Evolutionary conservation across 805 yeast genomes (phyloP), one percentile per base, ranked within the genome.

Genomic region (Pichia gijzeniarum): DNA sequence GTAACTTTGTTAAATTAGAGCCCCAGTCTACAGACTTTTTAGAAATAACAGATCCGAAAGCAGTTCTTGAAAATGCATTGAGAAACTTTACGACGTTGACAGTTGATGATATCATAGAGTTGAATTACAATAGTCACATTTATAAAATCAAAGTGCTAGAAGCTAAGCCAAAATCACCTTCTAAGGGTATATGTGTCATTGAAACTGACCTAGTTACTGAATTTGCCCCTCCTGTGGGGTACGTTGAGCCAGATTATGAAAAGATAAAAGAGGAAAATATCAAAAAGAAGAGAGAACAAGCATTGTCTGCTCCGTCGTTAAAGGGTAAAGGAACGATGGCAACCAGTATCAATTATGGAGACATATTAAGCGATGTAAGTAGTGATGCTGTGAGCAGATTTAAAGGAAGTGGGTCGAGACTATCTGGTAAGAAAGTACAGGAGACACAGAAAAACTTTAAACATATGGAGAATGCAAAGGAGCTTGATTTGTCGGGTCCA

Each of bases 151-250:
- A 81, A 59, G 90, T 93, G 17, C 68, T 91, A 38, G 97, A 93
- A 56, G 86, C 80, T 22, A 86, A 86, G 57, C 98, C 98, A 0
- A 85, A 82, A 43, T 72, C 79, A 2, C 55, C 63, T 6, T 67
- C 70, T 7, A 68, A 75, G 30, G 85, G 96, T 48, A 82, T 91
- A 13, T 91, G 97, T 71, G 96, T 93, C 5, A 87, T 93, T 22
- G 99, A 93, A 61, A 93, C 99, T 0, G 99, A 93, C 68, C 72
- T 93, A 50, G 95, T 87, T 48, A 95, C 97, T 0, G 99, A 93
- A 60, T 93, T 93, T 69, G 98, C 97, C 1, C 96, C 99, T 2
- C 99, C 99, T 0, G 96, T 91, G 5, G 99, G 99, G 0, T 93
- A 93, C 61, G 96, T 86, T 17, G 98, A 91, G 60, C 96, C 96